A percentile compares a stretch with the other conserved stretches of the same genome.
Conservation (phyloP, 1,284 basidiomycete genomes). For the Phellopilus nigrolimitatus region DNA sequence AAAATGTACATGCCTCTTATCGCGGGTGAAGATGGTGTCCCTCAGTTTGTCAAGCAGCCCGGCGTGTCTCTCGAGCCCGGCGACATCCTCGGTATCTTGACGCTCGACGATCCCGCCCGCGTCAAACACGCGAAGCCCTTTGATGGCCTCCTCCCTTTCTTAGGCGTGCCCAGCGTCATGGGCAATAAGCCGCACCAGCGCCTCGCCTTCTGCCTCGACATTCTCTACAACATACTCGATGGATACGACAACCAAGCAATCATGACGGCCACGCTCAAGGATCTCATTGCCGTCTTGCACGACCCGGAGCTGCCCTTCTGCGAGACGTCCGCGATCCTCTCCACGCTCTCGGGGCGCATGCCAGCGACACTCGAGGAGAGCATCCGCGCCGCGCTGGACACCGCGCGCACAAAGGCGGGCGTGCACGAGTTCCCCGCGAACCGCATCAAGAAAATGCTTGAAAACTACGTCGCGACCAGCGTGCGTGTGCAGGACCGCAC, state of each 20-base stretch:
- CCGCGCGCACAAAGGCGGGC: conserved; percentile 64
- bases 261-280: conserved; percentile 80
- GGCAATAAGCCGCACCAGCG: conserved; percentile 93
- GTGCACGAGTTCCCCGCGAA: conserved; percentile 82
- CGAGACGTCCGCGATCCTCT: conserved; percentile 80
- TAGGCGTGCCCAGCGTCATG: conserved; percentile 83
- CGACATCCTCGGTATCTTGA: conserved; percentile 96
- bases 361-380: conserved; percentile 88
- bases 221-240: conserved; percentile 89
- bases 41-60: conserved; percentile 98
- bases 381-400: conserved; percentile 77
- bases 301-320: conserved; percentile 89
- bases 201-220: conserved; percentile 70
- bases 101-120: conserved; percentile 93
- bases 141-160: conserved; percentile 84
- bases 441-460: conserved; percentile 79
- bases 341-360: conserved; percentile 90
- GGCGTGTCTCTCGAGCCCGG: conserved; percentile 97
- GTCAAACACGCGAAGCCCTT: conserved; percentile 99
- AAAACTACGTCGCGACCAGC: conserved; percentile 81
- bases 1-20: conserved; percentile 99
- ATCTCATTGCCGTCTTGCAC: conserved; percentile 73
- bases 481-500: conserved; percentile 75
- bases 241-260: conserved; percentile 92
- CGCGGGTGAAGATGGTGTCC: conserved; percentile 92